Evolutionary conservation across 2,329 filamentous ascomycete genomes (phyloP).

Genomic region (Beauveria caledonica): DNA sequence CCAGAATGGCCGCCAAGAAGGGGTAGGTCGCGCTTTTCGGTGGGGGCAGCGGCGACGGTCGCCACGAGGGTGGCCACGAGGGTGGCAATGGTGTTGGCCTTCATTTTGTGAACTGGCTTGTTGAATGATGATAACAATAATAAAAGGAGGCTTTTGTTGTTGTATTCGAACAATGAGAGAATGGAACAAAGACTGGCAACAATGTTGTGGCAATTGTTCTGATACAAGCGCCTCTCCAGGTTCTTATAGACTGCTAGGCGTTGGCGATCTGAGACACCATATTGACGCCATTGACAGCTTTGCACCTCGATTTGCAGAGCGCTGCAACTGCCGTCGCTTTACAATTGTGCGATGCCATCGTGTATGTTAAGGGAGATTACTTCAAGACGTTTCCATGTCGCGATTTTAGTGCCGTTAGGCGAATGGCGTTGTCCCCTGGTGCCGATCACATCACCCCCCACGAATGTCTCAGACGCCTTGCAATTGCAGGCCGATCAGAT

Average conservation of each 20-base stretch:
- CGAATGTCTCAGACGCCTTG: background rate
- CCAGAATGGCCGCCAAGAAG: conserved; percentile 8
- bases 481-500: background rate
- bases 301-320: background rate
- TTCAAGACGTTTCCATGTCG: conserved; percentile 5
- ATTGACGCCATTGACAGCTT: conserved; percentile 6
- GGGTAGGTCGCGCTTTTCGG: conserved; percentile 5
- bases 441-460: background rate
- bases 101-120: background rate
- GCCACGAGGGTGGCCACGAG: conserved; percentile 1
- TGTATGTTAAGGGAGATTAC: background rate
- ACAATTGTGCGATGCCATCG: background rate
- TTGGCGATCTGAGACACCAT: conserved; percentile 7
- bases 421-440: background rate
- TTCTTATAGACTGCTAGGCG: background rate
- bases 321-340: background rate
- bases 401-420: conserved; percentile 7
- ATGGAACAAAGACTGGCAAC: background rate
- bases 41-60: conserved; percentile 2
- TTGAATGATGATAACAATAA: background rate
- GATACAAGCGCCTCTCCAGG: background rate
- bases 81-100: conserved; percentile 3
- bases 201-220: background rate
- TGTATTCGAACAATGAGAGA: background rate
- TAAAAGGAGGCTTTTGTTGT: background rate